Evolutionary conservation across 148 eudicot genomes (phyloP).

Genomic region (Limonium bicolor): DNA sequence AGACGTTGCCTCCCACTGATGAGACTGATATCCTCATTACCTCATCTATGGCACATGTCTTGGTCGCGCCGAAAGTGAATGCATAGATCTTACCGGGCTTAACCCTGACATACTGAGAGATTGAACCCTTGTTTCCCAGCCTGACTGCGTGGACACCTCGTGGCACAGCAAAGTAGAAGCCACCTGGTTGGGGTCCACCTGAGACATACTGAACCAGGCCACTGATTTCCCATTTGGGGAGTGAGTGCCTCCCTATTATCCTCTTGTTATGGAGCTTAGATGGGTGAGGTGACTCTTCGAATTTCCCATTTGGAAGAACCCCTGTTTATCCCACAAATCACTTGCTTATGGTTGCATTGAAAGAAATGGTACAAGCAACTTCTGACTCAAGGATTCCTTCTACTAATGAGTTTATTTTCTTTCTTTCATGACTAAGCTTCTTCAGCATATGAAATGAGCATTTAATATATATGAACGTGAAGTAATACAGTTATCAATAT

Average conservation of each 20-base stretch:
- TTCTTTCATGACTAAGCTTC: too few relatives aligned
- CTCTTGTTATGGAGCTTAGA: conserved; percentile 19
- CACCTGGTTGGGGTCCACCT: conserved; percentile 31
- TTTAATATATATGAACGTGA: too few relatives aligned
- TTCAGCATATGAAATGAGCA: too few relatives aligned
- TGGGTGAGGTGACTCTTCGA: conserved; percentile 26
- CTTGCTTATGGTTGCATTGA: too few relatives aligned
- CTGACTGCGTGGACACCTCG: conserved; percentile 26
- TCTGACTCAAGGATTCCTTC: too few relatives aligned
- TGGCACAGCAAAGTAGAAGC: conserved; percentile 34
- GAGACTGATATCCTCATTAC: conserved; percentile 1
- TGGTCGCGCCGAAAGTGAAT: conserved; percentile 22
- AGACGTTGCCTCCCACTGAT: background rate
- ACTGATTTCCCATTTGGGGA: conserved; percentile 26
- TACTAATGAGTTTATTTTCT: too few relatives aligned
- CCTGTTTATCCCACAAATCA: conserved; percentile 8
- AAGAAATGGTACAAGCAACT: too few relatives aligned
- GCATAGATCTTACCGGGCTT: conserved; percentile 17
- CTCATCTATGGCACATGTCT: conserved; percentile 36
- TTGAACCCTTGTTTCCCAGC: conserved; percentile 25
- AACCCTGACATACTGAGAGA: conserved; percentile 23
- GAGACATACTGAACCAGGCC: conserved; percentile 36
- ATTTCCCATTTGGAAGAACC: conserved; percentile 29
- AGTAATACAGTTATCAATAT: too few relatives aligned
- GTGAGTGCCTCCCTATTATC: conserved; percentile 13